These are phyloP conservation scores for Macaranga tanarius DNA, from an alignment of 441 rosid species.

Conservation along the genomic window DNA sequence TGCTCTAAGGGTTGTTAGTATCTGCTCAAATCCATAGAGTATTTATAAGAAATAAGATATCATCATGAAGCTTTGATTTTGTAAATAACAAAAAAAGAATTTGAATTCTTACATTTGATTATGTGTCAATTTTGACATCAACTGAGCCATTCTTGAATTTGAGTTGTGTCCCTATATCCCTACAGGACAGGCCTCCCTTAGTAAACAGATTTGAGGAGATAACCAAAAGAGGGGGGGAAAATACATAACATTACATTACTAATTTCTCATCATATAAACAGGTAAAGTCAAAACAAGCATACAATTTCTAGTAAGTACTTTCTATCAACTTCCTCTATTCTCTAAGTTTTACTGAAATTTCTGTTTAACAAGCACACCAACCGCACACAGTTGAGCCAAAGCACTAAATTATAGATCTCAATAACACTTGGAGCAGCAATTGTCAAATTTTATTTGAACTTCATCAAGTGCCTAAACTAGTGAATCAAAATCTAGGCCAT, in stretches of 20 bases:
- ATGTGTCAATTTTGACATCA: constrained; percentile 81
- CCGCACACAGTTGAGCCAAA: too few species aligned
- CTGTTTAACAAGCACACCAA: too few species aligned
- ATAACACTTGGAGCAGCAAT: too few species aligned
- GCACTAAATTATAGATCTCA: too few species aligned
- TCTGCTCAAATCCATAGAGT: constrained; percentile 41
- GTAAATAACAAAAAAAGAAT: constrained; percentile 26
- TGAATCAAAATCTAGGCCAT: too few species aligned
- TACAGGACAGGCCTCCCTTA: constrained; percentile 77
- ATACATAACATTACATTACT: not conserved
- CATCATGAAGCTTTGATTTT: constrained; percentile 14
- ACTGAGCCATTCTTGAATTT: constrained; percentile 64
- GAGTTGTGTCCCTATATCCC: constrained; percentile 75
- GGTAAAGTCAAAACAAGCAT: not conserved
- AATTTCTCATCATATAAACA: not conserved
- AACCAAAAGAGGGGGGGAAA: not conserved
- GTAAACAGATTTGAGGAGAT: constrained; percentile 23
- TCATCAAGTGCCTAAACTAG: too few species aligned
- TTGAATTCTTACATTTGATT: constrained; percentile 47
- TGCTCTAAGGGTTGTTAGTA: constrained; percentile 61
- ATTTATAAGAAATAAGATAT: not conserved
- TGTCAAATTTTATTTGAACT: too few species aligned
- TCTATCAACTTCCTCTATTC: too few species aligned
- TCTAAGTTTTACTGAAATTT: too few species aligned
- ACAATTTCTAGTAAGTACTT: not conserved